Conservation (phyloP, 805 yeast species). For the Jamesozyma piceae region DNA sequence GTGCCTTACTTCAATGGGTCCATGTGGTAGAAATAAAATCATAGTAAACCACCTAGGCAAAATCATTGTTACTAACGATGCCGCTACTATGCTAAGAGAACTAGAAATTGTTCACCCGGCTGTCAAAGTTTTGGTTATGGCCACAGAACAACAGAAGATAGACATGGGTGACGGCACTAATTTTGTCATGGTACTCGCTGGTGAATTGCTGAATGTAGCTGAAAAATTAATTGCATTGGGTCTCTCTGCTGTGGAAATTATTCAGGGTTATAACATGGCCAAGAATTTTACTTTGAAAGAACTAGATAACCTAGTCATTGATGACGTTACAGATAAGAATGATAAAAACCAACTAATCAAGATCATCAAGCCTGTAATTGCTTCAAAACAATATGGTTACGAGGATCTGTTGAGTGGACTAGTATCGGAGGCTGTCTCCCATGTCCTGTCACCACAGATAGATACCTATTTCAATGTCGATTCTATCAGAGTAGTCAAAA, state of each 20-base stretch:
- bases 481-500: constrained; percentile 87
- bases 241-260: constrained; percentile 81
- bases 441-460: constrained; percentile 48
- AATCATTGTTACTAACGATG: constrained; percentile 87
- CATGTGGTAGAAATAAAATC: constrained; percentile 94
- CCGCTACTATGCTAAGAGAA: constrained; percentile 94
- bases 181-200: constrained; percentile 83
- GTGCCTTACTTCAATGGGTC: constrained; percentile 92
- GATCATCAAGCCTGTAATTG: constrained; percentile 75
- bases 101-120: constrained; percentile 95
- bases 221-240: constrained; percentile 81
- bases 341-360: constrained; percentile 51
- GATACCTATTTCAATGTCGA: constrained; percentile 67
- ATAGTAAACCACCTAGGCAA: constrained; percentile 82
- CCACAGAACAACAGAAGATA: constrained; percentile 90
- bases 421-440: constrained; percentile 76
- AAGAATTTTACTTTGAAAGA: constrained; percentile 60
- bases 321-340: constrained; percentile 39
- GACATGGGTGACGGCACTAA: constrained; percentile 98
- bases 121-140: constrained; percentile 90
- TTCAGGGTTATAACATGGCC: constrained; percentile 90
- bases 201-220: constrained; percentile 79
- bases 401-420: constrained; percentile 70
- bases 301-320: constrained; percentile 56
- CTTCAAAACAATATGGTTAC: constrained; percentile 87